A percentile compares a stretch with the other conserved stretches of the same genome.
phyloP scores from a whole-genome alignment of 2,329 filamentous ascomycete genomes.

The Arthroderma sp. region DNA sequence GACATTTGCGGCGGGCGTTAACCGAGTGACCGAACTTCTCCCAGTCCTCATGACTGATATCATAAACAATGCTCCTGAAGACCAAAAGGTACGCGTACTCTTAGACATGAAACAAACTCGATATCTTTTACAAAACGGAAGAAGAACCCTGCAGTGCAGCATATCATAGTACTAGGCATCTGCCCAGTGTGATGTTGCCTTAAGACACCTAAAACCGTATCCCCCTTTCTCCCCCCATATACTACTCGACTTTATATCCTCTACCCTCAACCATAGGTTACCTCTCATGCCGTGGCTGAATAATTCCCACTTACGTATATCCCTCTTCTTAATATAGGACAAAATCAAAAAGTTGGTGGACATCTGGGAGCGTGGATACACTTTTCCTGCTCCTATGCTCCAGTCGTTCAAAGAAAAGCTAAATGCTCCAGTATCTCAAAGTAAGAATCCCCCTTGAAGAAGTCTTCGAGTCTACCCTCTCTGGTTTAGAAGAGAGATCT shows the following conservation, averaged over 20 bases:
- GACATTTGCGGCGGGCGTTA: slow-evolving; percentile 86
- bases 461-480: not conserved
- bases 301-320: slow-evolving; percentile 39
- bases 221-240: slow-evolving; percentile 5
- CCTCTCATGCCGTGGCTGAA: slow-evolving; percentile 20
- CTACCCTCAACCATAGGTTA: slow-evolving; percentile 8
- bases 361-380: slow-evolving; percentile 94
- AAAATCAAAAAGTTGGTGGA: slow-evolving; percentile 93
- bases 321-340: slow-evolving; percentile 52
- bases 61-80: slow-evolving; percentile 70
- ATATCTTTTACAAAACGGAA: slow-evolving; percentile 5
- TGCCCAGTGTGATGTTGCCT: slow-evolving; percentile 2
- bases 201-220: slow-evolving; percentile 11
- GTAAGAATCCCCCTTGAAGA: slow-evolving; percentile 43
- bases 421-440: slow-evolving; percentile 46
- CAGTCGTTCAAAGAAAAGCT: slow-evolving; percentile 72
- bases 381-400: slow-evolving; percentile 73
- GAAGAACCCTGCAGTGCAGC: not conserved
- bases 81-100: slow-evolving; percentile 79
- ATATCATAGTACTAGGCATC: slow-evolving; percentile 2
- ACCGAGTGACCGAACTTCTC: slow-evolving; percentile 91
- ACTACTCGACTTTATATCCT: slow-evolving; percentile 6
- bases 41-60: slow-evolving; percentile 94
- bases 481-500: not conserved
- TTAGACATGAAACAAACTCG: slow-evolving; percentile 14